Conservation (phyloP, 2,329 filamentous ascomycete species). For the Beauveria varroae region DNA sequence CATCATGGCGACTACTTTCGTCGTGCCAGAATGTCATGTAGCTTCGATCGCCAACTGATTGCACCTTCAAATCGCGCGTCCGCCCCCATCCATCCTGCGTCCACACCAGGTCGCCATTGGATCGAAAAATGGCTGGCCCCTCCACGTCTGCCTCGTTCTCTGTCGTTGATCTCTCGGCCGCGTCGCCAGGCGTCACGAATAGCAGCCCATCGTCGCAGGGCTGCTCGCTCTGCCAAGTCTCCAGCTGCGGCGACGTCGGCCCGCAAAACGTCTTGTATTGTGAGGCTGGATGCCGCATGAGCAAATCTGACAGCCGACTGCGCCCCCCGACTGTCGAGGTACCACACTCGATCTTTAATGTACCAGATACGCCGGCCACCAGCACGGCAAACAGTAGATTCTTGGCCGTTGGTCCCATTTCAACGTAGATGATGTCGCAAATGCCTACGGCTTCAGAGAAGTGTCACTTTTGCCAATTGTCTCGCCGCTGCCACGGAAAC, state of each 20-base stretch:
- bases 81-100: conserved; percentile 25
- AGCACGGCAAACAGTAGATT: neutral
- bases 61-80: conserved; percentile 22
- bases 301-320: neutral
- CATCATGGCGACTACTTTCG: conserved; percentile 37
- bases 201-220: conserved; percentile 30
- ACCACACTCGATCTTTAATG: neutral
- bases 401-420: neutral
- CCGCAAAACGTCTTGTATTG: conserved; percentile 6
- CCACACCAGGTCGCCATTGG: conserved; percentile 37
- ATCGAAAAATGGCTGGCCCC: conserved; percentile 37
- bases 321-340: neutral
- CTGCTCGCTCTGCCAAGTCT: conserved; percentile 20
- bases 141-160: conserved; percentile 19
- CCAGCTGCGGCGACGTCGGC: conserved; percentile 23
- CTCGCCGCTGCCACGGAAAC: neutral
- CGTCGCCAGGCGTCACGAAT: conserved; percentile 30
- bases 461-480: neutral
- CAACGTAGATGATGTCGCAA: neutral
- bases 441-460: no score
- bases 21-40: conserved; percentile 27
- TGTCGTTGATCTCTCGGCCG: neutral
- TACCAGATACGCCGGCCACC: neutral
- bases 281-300: neutral
- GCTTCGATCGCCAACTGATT: conserved; percentile 11